Evolutionary conservation across 1,284 basidiomycete genomes (phyloP), one percentile per base, ranked within the genome.

Genomic region (Trichosporon sp.): DNA sequence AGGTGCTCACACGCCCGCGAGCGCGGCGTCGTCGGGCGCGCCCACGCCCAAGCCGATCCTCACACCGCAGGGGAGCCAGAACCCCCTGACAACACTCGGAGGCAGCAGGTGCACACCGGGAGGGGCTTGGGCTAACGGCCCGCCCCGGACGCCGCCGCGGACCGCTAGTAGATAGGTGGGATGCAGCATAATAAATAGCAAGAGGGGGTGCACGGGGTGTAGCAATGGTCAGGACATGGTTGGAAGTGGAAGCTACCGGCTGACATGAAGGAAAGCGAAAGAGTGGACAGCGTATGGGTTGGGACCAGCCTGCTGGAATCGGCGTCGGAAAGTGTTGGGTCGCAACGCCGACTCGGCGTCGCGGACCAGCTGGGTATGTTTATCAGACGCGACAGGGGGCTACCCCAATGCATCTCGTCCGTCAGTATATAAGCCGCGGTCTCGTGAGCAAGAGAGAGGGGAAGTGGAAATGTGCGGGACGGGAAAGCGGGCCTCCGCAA

Each of bases 91-190:
- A 3, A n/a, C 51, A 11, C 51, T 54, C 21, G 51, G 51, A 16
- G 51, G 19, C 19, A 10, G 4, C 14, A 54, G 51, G 21, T 63
- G 59, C 59, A 63, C 32, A 16, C 51, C 51, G 7, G 32, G 59
- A 32, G 59, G 59, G 16, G 59, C 59, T 12, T 63, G 59, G 59
- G 59, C 59, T n/a, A 63, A 63, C 59, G 59, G 59, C 35, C 59
- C 59, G 32, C 59, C 59, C 8, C 12, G 59, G 59, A 63, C 59
- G 1, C 59, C 59, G 16, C 59, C 59, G 59, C 59, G 31, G 16
- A 63, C 59, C 31, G 59, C 59, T 35, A 63, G 59, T 21, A 63
- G 59, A 63, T 63, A 63, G 59, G 32, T 54, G 51, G 51, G 51
- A 54, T 54, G 51, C 51, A 54, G 51, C 21, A 54, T 54, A 54